Evolutionary conservation across 805 yeast genomes (phyloP), one percentile per base, ranked within the genome.

Genomic region (Brettanomyces anomalus): DNA sequence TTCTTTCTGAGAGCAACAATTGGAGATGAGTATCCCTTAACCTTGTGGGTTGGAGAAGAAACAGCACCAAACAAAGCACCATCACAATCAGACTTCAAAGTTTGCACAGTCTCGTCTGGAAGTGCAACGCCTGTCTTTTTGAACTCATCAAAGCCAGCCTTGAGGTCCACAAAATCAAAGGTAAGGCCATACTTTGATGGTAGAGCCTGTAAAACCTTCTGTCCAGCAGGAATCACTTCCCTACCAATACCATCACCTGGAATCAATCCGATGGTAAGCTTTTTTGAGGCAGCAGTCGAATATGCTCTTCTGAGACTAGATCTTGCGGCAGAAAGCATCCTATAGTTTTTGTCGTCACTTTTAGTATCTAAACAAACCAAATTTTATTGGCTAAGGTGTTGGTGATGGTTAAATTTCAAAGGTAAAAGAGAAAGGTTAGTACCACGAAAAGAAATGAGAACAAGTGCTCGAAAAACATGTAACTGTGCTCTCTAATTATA

Each of bases 231-330:
- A 47, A 93, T 89, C 38, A 93, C 98, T 67, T 93, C 98, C 58
- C 84, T 79, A 43, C 98, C 98, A 54, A 93, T 93, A 51, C 98
- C 98, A 64, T 93, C 98, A 61, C 98, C 98, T 41, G 98, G 96
- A 54, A 93, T 89, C 59, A 93, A 74, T 46, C 76, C 83, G 49
- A 77, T 75, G 43, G 70, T 76, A 38, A 77, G 60, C 21, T 72
- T 68, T 52, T 74, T 76, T 40, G 71, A 51, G 32, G 67, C 59
- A 21, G 71, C 49, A 33, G 64, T 52, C 19, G 65, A 49, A 43
- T 60, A 60, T 17, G 60, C 51, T 49, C 61, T 55, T 52, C 54
- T 60, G 17, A 53, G 26, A 8, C 58, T 32, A 6, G 48, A 34
- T 48, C 56, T 53, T 14, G 60, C 41, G 31, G 51, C 54, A 28